A percentile compares a stretch with the other conserved stretches of the same genome.
Evolutionary conservation across 306 rosid genomes (phyloP).

Genomic region (Myrica gale): DNA sequence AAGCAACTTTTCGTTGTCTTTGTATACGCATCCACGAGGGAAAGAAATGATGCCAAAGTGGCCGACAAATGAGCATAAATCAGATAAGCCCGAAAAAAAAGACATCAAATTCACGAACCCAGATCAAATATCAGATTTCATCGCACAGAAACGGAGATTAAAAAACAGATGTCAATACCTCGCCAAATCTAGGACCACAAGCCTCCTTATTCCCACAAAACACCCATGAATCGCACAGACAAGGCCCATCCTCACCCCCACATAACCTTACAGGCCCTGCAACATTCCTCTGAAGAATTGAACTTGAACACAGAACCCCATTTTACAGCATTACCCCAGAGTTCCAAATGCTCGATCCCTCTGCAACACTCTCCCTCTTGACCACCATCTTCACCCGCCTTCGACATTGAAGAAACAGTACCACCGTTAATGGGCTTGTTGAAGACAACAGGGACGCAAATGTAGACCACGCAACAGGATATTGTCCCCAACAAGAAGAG

Average conservation of each 20-base stretch:
- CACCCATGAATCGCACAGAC: slow-evolving; percentile 78
- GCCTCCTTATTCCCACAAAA: slow-evolving; percentile 61
- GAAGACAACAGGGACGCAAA: slow-evolving; percentile 34
- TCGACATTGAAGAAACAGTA: slow-evolving; percentile 15
- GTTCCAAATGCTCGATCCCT: slow-evolving; percentile 69
- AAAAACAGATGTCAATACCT: slow-evolving; percentile 49
- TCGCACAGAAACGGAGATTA: background rate
- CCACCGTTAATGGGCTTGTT: slow-evolving; percentile 3
- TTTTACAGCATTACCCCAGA: slow-evolving; percentile 76
- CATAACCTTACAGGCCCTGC: slow-evolving; percentile 64
- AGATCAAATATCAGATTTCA: slow-evolving; percentile 12
- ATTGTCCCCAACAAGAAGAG: slow-evolving; percentile 53
- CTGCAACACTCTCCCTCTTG: slow-evolving; percentile 43
- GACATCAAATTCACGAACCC: background rate
- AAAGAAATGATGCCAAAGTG: background rate
- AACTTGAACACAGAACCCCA: slow-evolving; percentile 66
- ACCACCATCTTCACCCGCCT: background rate
- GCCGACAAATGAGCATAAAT: background rate
- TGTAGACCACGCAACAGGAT: slow-evolving; percentile 54
- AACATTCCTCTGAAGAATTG: slow-evolving; percentile 63
- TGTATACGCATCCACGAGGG: background rate
- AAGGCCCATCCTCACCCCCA: slow-evolving; percentile 35
- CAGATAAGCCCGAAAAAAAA: background rate
- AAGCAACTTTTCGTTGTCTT: background rate
- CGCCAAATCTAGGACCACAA: slow-evolving; percentile 72